Base-by-base conservation (phyloP, 2,329 filamentous ascomycete genomes). In the Leptographium wingfieldii region DNA sequence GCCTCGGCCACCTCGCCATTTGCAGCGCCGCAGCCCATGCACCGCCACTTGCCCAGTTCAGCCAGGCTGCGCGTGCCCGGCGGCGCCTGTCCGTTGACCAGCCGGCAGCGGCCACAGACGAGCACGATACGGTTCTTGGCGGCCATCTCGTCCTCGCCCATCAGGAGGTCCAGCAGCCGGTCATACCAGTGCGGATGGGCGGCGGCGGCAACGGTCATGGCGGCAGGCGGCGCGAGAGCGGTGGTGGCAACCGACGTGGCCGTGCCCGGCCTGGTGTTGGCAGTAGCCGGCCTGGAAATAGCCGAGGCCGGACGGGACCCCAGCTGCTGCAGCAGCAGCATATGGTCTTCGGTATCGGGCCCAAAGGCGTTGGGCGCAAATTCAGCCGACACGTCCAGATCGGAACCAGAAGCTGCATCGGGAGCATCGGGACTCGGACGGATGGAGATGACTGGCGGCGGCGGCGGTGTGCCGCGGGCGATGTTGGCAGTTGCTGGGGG, bases 31-130 rank as follows among this genome's bases (percentile, higher is more conserved):
- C 94, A 99, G n/a, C 83, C 83, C 70, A 89, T 87, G 72, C 94
- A 99, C 62, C 86, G 84, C 94, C 94, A 99, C 63, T 79, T 78
- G 2, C 92, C 94, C 1, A 99, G 68, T 57, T 96, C 92, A 48
- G 88, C 83, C 1, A 92, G 74, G 0, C 79, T 82, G 66, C 84
- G 87, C 0, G 88, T 86, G 1, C 94, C 94, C 0, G 94, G 92
- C 1, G 94, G 92, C 3, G 94, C 94, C 70, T 96, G 94, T 0
- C 95, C 94, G 69, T 99, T 99, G 55, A 99, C 92, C 1, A 96
- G 80, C 35, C 90, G 81, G 71, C 94, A 99, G 48, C 81, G 78
- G 38, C 77, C 73, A 73, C 94, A 99, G 59, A 99, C 90, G 64
- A 99, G 77, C 9, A 85, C 92, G 61, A 96, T 83, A 22, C 94